A percentile compares a stretch with the other conserved stretches of the same genome.
Evolutionary conservation across 164 flowering plant species (phyloP).

Genomic region (Stephania cephalantha): DNA sequence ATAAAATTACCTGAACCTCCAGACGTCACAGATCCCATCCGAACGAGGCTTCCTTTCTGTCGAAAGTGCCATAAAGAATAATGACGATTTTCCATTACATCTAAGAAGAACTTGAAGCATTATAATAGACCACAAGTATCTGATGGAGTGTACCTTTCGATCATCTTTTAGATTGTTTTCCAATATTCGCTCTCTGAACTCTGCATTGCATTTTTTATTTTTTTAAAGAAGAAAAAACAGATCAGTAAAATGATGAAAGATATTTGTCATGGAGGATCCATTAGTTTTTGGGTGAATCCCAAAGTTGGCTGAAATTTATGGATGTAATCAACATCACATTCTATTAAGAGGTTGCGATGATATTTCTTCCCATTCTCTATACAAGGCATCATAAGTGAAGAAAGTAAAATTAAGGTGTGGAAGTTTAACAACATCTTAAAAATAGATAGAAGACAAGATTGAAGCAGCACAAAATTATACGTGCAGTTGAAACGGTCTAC

Average conservation of each 20-base stretch:
- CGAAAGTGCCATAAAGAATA: background rate
- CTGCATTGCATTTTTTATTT: constrained; percentile 23
- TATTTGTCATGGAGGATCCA: background rate
- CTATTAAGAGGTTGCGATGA: too few relatives aligned
- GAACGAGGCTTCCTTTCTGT: constrained; percentile 54
- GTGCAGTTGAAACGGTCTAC: too few relatives aligned
- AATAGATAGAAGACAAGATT: too few relatives aligned
- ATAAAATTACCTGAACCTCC: constrained; percentile 47
- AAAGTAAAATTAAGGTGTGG: too few relatives aligned
- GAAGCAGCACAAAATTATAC: too few relatives aligned
- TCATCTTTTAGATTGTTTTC: constrained; percentile 46
- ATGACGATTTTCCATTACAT: background rate
- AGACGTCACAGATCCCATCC: constrained; percentile 66
- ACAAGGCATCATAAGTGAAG: too few relatives aligned
- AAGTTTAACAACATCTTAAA: too few relatives aligned
- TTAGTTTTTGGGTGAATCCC: too few relatives aligned
- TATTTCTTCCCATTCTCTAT: too few relatives aligned
- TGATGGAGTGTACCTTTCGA: constrained; percentile 37
- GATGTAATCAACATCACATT: too few relatives aligned
- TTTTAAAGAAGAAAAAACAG: background rate
- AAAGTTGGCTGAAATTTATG: too few relatives aligned
- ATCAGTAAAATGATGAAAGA: background rate
- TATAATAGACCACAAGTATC: constrained; percentile 3
- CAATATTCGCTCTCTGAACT: constrained; percentile 44
- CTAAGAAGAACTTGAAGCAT: constrained; percentile 7